Percentiles rank a stretch among this genome's conserved stretches.
phyloP scores from a whole-genome alignment of 2,329 filamentous ascomycete genomes.

The Penicillium carneum region DNA sequence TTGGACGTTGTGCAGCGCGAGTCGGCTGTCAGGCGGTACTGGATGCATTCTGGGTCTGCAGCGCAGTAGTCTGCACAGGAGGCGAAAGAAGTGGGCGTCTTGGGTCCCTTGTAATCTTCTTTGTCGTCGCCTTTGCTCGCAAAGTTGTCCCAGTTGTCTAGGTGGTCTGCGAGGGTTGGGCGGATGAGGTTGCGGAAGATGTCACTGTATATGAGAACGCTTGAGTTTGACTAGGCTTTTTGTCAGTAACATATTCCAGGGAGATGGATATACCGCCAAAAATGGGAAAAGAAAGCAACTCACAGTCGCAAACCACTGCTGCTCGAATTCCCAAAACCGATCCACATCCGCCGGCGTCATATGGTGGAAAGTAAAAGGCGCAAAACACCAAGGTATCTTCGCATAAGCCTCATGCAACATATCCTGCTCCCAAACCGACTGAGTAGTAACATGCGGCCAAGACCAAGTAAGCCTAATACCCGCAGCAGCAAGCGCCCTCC shows the following conservation, averaged over 20 bases:
- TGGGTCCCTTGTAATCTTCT: conserved; percentile 14
- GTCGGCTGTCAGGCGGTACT: conserved; percentile 28
- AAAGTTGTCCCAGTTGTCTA: conserved; percentile 33
- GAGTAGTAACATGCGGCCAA: conserved; percentile 35
- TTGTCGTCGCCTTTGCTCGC: conserved; percentile 18
- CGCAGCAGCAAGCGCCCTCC: conserved; percentile 51
- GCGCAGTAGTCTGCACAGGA: conserved; percentile 36
- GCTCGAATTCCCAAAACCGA: conserved; percentile 37
- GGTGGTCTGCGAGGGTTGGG: conserved; percentile 23
- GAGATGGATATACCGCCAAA: background rate
- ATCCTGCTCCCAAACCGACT: conserved; percentile 39
- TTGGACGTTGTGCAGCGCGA: conserved; percentile 28
- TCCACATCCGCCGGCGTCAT: conserved; percentile 40
- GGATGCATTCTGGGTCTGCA: conserved; percentile 23
- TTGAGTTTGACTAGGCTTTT: conserved; percentile 24
- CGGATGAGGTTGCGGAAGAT: conserved; percentile 34
- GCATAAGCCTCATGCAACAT: conserved; percentile 30
- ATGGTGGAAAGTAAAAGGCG: conserved; percentile 41
- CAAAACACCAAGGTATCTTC: conserved; percentile 38
- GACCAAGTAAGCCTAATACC: conserved; percentile 49
- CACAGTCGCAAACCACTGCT: conserved; percentile 38
- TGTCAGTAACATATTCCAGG: background rate
- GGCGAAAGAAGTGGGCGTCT: conserved; percentile 17
- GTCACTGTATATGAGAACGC: conserved; percentile 33
- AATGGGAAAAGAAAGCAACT: conserved; percentile 1